These are phyloP conservation scores for Phaeosphaeria sp. DNA, from an alignment of 2,329 filamentous ascomycete species.

Conservation along the genomic window DNA sequence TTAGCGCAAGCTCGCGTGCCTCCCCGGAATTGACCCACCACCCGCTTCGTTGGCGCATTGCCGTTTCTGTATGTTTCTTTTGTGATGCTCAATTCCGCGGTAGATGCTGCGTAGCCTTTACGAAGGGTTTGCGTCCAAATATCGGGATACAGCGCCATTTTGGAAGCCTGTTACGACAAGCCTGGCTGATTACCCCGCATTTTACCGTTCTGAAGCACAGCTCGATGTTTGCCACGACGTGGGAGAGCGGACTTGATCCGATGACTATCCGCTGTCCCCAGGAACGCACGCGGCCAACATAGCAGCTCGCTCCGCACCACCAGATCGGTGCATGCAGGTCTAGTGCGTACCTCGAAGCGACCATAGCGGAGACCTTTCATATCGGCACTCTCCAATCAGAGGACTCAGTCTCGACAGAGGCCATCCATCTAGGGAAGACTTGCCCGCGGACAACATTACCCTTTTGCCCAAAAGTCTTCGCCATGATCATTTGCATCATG, in stretches of 20 bases:
- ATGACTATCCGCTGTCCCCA: background rate
- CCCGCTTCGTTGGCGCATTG: conserved; percentile 38
- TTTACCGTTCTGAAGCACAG: background rate
- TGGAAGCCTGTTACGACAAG: background rate
- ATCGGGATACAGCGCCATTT: conserved; percentile 12
- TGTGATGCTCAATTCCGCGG: background rate
- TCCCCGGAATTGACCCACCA: conserved; percentile 24
- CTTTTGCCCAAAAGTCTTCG: background rate
- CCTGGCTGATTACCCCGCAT: conserved; percentile 4
- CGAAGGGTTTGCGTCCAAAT: conserved; percentile 3
- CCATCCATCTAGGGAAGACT: background rate
- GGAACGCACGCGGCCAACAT: background rate
- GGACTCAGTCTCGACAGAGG: background rate
- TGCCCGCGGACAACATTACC: background rate
- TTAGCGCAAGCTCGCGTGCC: conserved; percentile 15
- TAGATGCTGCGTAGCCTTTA: background rate
- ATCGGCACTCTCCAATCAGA: background rate
- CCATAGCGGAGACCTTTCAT: background rate
- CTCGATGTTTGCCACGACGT: background rate
- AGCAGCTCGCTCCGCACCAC: background rate
- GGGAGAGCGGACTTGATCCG: background rate
- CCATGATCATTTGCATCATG: background rate
- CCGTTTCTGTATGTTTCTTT: conserved; percentile 1
- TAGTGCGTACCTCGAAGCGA: background rate
- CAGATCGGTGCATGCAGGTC: background rate